These are phyloP conservation scores for Paraconiothyrium sp. DNA, from an alignment of 2,329 filamentous ascomycete genomes.

Conservation along the genomic window DNA sequence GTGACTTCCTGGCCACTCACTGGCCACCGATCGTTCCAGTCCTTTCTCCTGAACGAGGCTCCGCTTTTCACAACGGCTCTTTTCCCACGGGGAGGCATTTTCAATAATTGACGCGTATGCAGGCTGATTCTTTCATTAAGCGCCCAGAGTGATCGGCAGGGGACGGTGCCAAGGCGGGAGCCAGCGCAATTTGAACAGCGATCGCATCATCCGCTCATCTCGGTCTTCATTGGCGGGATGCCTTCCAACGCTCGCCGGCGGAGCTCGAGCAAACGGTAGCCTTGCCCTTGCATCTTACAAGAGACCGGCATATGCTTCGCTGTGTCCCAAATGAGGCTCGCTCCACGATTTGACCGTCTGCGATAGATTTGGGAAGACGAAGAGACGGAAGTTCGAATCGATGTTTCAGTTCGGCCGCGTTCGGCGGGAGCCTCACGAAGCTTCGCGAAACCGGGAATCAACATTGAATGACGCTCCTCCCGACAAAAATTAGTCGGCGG, in stretches of 20 bases:
- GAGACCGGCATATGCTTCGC: background rate
- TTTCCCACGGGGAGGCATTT: conserved; percentile 8
- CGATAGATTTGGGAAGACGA: conserved; percentile 1
- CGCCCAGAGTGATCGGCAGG: conserved; percentile 13
- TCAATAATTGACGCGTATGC: conserved; percentile 18
- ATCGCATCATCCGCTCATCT: conserved; percentile 15
- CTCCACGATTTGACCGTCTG: background rate
- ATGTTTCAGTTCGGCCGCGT: conserved; percentile 12
- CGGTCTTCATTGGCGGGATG: conserved; percentile 10
- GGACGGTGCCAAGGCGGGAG: conserved; percentile 10
- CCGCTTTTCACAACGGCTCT: conserved; percentile 16
- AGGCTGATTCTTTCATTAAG: background rate
- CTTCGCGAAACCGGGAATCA: conserved; percentile 1
- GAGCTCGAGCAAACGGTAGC: background rate
- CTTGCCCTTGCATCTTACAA: background rate
- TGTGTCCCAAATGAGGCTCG: background rate
- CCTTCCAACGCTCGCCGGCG: conserved; percentile 2
- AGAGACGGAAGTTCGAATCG: background rate
- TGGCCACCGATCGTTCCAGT: conserved; percentile 4
- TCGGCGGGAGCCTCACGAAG: conserved; percentile 8
- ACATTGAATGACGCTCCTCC: conserved; percentile 7
- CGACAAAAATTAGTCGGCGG: background rate
- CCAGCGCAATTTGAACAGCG: background rate
- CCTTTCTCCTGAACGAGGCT: conserved; percentile 6
- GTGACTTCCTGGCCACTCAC: background rate